Evolutionary conservation across 345 rosid genomes (phyloP).

Genomic region (Populus tremula): DNA sequence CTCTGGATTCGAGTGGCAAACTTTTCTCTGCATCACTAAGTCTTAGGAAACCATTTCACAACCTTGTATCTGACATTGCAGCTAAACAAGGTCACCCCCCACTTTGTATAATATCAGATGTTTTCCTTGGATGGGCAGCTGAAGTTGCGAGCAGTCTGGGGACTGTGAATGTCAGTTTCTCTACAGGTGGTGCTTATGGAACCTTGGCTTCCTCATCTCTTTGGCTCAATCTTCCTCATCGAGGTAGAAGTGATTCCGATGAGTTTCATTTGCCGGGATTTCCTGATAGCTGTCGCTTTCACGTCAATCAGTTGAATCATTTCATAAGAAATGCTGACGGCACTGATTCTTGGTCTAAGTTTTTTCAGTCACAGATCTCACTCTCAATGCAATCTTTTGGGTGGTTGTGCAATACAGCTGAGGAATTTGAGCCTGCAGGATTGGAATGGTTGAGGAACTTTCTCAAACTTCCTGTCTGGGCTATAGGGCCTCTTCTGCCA

Average conservation of each 20-base stretch:
- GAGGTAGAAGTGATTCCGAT: conserved; percentile 10
- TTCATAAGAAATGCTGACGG: conserved; percentile 38
- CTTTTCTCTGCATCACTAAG: conserved; percentile 17
- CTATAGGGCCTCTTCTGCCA: conserved; percentile 47
- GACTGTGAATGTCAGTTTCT: conserved; percentile 24
- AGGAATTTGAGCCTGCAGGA: conserved; percentile 39
- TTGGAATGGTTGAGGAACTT: conserved; percentile 31
- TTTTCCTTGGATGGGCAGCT: conserved; percentile 41
- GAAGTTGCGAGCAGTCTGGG: conserved; percentile 35
- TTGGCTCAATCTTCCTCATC: conserved; percentile 52
- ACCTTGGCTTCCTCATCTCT: conserved; percentile 34
- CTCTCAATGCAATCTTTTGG: conserved; percentile 29
- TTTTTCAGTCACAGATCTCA: conserved; percentile 33
- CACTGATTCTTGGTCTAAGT: conserved; percentile 42
- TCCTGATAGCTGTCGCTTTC: conserved; percentile 40
- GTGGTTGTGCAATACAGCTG: conserved; percentile 40
- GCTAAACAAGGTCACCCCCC: conserved; percentile 33
- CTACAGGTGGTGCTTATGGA: conserved; percentile 45
- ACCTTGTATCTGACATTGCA: conserved; percentile 19
- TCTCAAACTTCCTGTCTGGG: conserved; percentile 38
- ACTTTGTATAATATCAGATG: conserved; percentile 40
- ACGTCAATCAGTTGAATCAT: conserved; percentile 33
- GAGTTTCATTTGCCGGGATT: conserved; percentile 45
- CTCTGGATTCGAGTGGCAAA: conserved; percentile 17
- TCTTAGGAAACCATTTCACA: conserved; percentile 25